phyloP scores from a whole-genome alignment of 768 basidiomycete genomes.

The Trametes cingulata region DNA sequence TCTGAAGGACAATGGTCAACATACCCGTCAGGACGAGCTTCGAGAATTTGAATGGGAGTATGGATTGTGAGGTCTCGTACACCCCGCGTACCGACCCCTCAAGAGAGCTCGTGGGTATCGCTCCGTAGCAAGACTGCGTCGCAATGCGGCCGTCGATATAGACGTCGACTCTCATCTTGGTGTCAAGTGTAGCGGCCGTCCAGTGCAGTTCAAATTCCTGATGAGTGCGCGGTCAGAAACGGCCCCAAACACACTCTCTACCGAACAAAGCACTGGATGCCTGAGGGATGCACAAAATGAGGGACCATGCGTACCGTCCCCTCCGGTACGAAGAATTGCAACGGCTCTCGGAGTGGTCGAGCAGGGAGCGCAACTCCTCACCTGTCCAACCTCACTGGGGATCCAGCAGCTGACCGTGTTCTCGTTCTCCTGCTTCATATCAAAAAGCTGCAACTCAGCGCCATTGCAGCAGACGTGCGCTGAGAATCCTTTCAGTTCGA shows the following conservation, averaged over 20 bases:
- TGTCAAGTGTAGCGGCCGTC: background rate
- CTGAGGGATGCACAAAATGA: no score
- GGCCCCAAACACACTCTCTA: no score
- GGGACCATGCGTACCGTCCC: no score
- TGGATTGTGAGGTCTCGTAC: background rate
- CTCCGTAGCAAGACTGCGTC: no score
- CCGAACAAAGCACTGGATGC: no score
- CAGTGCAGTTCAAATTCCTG: slow-evolving; percentile 1
- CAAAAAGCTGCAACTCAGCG: slow-evolving; percentile 2
- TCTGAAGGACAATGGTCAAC: background rate
- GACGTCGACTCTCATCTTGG: background rate
- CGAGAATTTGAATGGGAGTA: background rate
- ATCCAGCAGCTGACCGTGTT: slow-evolving; percentile 10
- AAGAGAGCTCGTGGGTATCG: background rate
- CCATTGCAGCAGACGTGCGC: slow-evolving; percentile 5
- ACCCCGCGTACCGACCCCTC: background rate
- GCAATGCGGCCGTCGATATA: background rate
- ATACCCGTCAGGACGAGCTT: background rate
- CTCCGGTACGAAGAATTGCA: no score
- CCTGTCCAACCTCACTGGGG: slow-evolving; percentile 13
- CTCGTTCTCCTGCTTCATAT: background rate
- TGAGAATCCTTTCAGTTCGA: background rate
- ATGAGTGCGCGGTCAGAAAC: background rate
- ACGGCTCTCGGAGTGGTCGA: no score
- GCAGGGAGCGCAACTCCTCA: background rate